Percentiles rank a stretch among this genome's conserved stretches.
These are phyloP conservation scores for Arabidopsis lyrata DNA, from an alignment of 441 rosid species.

Conservation along the genomic window DNA sequence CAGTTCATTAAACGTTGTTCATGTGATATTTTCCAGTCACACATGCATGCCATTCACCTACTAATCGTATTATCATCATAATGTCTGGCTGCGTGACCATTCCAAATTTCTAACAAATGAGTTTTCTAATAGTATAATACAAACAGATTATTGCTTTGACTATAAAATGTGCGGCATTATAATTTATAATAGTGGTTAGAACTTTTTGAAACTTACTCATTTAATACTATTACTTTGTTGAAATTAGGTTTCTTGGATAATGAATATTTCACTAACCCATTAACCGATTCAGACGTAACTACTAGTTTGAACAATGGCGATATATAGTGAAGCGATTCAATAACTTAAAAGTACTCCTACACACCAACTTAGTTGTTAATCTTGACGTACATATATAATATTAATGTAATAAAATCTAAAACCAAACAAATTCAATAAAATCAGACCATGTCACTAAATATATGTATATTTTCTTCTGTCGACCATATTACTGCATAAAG, in stretches of 20 bases:
- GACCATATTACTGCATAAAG: not conserved
- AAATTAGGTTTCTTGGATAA: constrained; percentile 36
- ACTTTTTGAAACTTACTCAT: constrained; percentile 8
- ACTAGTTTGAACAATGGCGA: constrained; percentile 1
- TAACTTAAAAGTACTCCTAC: not conserved
- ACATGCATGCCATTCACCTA: constrained; percentile 30
- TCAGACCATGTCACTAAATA: not conserved
- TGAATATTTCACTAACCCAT: constrained; percentile 24
- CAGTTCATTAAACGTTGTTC: constrained; percentile 34
- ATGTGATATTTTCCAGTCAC: constrained; percentile 31
- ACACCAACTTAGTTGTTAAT: constrained; percentile 5
- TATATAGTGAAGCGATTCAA: not conserved
- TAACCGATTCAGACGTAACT: constrained; percentile 1
- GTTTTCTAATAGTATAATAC: constrained; percentile 6
- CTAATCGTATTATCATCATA: constrained; percentile 35
- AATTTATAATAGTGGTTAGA: constrained; percentile 37
- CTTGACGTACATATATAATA: constrained; percentile 1
- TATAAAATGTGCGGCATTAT: constrained; percentile 23
- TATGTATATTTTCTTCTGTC: not conserved
- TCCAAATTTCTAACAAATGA: constrained; percentile 14
- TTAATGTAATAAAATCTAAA: not conserved
- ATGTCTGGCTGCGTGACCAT: constrained; percentile 43
- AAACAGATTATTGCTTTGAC: constrained; percentile 45
- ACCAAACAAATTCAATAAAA: not conserved
- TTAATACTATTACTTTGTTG: constrained; percentile 19